A percentile compares a stretch with the other conserved stretches of the same genome.
These are phyloP conservation scores for Leavenworthia alabamica DNA, from an alignment of 345 rosid genomes.

Conservation along the genomic window DNA sequence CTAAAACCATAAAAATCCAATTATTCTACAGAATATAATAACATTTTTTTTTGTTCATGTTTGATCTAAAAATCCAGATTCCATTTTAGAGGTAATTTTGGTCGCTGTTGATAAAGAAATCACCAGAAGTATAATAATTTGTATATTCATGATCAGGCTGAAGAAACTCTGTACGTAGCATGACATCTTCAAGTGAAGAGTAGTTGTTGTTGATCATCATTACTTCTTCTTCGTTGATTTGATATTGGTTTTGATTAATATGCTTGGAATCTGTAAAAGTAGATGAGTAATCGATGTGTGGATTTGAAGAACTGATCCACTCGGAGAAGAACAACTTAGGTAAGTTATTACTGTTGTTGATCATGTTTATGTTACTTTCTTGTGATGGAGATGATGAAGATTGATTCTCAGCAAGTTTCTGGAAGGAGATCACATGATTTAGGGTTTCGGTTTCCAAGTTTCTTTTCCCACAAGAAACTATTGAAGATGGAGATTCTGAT, in stretches of 20 bases:
- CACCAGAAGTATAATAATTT: constrained; percentile 38
- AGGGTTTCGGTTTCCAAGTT: constrained; percentile 30
- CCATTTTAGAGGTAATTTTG: constrained; percentile 38
- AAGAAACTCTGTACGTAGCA: constrained; percentile 40
- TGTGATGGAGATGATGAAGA: constrained; percentile 18
- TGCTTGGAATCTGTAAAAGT: constrained; percentile 14
- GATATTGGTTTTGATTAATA: constrained; percentile 23
- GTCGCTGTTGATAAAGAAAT: constrained; percentile 38
- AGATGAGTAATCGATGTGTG: constrained; percentile 12
- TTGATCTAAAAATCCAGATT: neutral
- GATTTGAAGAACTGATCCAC: constrained; percentile 54
- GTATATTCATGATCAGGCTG: constrained; percentile 41
- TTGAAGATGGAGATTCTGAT: constrained; percentile 18
- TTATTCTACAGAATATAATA: neutral
- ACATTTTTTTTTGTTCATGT: constrained; percentile 1
- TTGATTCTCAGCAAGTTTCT: constrained; percentile 19
- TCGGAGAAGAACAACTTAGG: constrained; percentile 66
- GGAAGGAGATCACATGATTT: constrained; percentile 30
- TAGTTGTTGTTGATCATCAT: constrained; percentile 20
- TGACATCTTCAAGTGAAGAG: constrained; percentile 32
- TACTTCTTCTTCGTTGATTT: neutral
- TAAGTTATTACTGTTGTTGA: constrained; percentile 18
- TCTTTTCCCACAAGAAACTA: constrained; percentile 25
- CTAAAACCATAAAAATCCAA: neutral
- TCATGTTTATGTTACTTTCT: constrained; percentile 20